These are phyloP conservation scores for Noccaea bulbosa DNA, from an alignment of 345 rosid genomes.

Conservation along the genomic window DNA sequence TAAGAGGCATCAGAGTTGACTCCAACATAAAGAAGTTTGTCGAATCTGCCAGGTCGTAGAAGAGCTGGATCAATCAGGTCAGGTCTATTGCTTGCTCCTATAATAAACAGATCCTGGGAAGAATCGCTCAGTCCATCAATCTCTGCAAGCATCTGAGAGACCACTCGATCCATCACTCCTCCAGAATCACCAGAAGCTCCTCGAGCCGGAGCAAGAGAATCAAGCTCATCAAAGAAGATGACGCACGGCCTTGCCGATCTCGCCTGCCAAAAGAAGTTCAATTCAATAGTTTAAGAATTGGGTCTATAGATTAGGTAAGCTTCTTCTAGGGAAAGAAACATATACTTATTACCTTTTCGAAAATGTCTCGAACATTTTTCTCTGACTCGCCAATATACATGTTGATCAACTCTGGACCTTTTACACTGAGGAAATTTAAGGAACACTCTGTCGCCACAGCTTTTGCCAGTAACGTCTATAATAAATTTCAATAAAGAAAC, in stretches of 20 bases:
- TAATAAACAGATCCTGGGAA: constrained; percentile 89
- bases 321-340: constrained; percentile 9
- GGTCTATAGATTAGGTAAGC: constrained; percentile 1
- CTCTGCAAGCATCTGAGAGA: constrained; percentile 99
- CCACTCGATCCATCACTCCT: constrained; percentile 98
- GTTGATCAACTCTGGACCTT: constrained; percentile 98
- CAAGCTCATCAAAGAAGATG: constrained; percentile 96
- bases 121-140: constrained; percentile 93
- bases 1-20: constrained; percentile 88
- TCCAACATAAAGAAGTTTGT: constrained; percentile 92
- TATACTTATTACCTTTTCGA: constrained; percentile 66
- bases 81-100: constrained; percentile 98
- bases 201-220: constrained; percentile 99
- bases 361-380: constrained; percentile 93
- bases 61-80: constrained; percentile 98
- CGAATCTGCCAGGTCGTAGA: constrained; percentile 94
- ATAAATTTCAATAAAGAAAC: constrained; percentile 41
- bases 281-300: neutral
- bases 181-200: constrained; percentile 99
- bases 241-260: constrained; percentile 97
- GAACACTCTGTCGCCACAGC: constrained; percentile 99
- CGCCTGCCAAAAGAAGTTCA: constrained; percentile 54
- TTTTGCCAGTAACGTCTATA: constrained; percentile 91
- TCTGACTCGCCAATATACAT: constrained; percentile 99
- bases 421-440: constrained; percentile 90